Conservation (phyloP, 2,329 filamentous ascomycete genomes). For the Pezicula neosporulosa region DNA sequence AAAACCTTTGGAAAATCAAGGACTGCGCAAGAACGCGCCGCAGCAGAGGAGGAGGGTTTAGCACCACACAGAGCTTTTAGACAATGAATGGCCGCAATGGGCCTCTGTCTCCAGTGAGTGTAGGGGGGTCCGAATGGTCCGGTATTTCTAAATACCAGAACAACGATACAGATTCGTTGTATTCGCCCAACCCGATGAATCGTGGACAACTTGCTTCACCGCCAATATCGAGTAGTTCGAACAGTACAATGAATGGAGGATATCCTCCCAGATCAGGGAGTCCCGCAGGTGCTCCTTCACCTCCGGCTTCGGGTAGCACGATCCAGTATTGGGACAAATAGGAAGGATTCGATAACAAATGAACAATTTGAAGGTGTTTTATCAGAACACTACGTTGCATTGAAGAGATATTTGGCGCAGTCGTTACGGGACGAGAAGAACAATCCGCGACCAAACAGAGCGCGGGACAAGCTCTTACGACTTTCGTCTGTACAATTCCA, state of each 20-base stretch:
- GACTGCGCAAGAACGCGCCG: constrained; percentile 9
- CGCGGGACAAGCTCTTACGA: constrained; percentile 88
- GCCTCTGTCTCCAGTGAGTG: constrained; percentile 77
- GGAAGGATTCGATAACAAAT: constrained; percentile 60
- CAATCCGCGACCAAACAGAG: constrained; percentile 77
- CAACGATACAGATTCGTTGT: constrained; percentile 38
- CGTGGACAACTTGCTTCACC: constrained; percentile 64
- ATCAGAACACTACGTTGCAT: constrained; percentile 74
- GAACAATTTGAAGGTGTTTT: constrained; percentile 61
- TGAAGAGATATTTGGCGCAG: constrained; percentile 64
- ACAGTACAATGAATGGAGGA: constrained; percentile 57
- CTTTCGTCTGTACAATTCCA: constrained; percentile 92
- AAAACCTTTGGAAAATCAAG: constrained; percentile 5
- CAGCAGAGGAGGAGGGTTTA: constrained; percentile 4
- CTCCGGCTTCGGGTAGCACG: constrained; percentile 81
- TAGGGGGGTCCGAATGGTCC: constrained; percentile 81
- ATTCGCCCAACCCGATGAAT: constrained; percentile 48
- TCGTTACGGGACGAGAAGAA: constrained; percentile 71
- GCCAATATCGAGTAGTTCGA: constrained; percentile 63
- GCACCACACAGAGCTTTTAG: constrained; percentile 15
- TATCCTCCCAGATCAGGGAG: constrained; percentile 47
- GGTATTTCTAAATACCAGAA: constrained; percentile 64
- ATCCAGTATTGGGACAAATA: constrained; percentile 78
- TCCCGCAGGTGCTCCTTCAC: constrained; percentile 67
- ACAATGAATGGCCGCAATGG: constrained; percentile 71